A percentile compares a stretch with the other conserved stretches of the same genome.
These are phyloP conservation scores for Fusarium sp. DNA, from an alignment of 2,329 filamentous ascomycete species.

Conservation along the genomic window DNA sequence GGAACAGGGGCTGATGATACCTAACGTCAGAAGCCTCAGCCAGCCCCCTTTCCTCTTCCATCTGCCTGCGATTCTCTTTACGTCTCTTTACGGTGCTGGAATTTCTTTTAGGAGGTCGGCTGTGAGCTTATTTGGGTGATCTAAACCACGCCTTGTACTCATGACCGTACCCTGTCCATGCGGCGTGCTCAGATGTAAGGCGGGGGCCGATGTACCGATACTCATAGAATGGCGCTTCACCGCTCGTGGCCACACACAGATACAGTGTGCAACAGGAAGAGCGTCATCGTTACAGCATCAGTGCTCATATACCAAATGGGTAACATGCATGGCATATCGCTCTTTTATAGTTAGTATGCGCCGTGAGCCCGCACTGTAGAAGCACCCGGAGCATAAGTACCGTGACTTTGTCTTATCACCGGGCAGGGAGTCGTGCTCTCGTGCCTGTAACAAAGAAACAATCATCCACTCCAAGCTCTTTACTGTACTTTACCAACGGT, in stretches of 20 bases:
- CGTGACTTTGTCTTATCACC: conserved; percentile 36
- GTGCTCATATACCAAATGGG: not conserved
- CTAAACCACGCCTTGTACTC: conserved; percentile 38
- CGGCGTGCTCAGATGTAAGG: conserved; percentile 27
- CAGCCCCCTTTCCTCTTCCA: not conserved
- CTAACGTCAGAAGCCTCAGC: not conserved
- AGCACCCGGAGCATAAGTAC: conserved; percentile 19
- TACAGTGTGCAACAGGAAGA: conserved; percentile 33
- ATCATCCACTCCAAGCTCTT: conserved; percentile 14
- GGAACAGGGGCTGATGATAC: not conserved
- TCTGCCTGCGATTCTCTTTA: not conserved
- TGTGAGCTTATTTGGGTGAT: conserved; percentile 26
- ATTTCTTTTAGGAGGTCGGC: not conserved
- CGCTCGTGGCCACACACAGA: not conserved
- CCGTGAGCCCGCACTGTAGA: conserved; percentile 33
- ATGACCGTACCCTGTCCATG: conserved; percentile 36
- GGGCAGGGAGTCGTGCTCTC: conserved; percentile 33
- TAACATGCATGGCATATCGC: not conserved
- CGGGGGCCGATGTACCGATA: conserved; percentile 32
- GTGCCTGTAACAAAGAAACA: conserved; percentile 40
- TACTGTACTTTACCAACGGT: conserved; percentile 18
- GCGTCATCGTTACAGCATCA: conserved; percentile 35
- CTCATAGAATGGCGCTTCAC: conserved; percentile 15
- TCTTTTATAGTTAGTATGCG: conserved; percentile 4
- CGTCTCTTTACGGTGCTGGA: not conserved